Base-by-base conservation (phyloP, 2,329 filamentous ascomycete genomes). In the Fusarium compactum region DNA sequence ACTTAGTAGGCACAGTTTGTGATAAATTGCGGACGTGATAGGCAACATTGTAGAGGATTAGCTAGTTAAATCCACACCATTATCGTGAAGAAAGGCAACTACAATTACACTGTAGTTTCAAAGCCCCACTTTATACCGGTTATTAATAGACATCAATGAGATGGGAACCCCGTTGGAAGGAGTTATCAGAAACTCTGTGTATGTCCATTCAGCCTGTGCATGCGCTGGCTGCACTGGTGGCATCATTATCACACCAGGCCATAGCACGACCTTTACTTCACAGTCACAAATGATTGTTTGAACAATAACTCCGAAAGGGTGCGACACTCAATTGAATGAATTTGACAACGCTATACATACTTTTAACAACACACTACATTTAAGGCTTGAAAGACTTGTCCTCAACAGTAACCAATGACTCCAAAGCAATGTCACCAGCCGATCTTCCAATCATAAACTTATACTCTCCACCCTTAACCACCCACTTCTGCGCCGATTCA, bases 371-470 rank as follows among this genome's bases (percentile, higher is more conserved):
- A 24, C 6, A 18, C 11, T 57, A 3, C 12, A 10, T 9, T 48
- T 58, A 75, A 46, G 46, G 70, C 27, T 58, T 56, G 57, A 76
- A 76, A 14, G 54, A 63, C 53, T 71, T 68, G 46, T 74, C 62
- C 43, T 65, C 63, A 2, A 76, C 55, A 50, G 66, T 48, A 40
- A 76, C 52, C 15, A 29, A 48, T 11, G 71, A 63, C 60, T 76
- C 74, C 24, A 73, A 46, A 18, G 63, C 75, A 56, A 76, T 63
- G 40, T 77, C 74, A 40, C 66, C 48, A 15, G 71, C 74, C 29
- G 74, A 76, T 57, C 73, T 72, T 56, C 72, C 74, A 58, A 76
- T 64, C 46, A 58, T 67, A 27, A 78, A 77, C 58, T 72, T 78
- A 44, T 78, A 78, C 18, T 76, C 71, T 32, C 76, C 76, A 3